Percentiles rank a stretch among this genome's conserved stretches.
phyloP scores from a whole-genome alignment of 176 grass and related monocot genomes.

The Carex parvula region DNA sequence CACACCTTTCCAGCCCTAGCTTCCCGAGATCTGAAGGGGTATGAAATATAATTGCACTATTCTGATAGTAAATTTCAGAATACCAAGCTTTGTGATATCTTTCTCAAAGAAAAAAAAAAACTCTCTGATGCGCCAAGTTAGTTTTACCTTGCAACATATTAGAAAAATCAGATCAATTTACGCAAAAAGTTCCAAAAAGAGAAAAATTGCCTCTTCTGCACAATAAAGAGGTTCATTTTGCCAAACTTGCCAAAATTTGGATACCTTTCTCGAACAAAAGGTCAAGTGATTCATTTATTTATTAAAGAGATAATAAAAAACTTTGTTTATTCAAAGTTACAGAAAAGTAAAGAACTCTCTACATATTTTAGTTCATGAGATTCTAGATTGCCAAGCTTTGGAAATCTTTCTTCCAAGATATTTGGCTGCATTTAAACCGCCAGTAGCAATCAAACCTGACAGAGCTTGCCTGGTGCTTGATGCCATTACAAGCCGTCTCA shows the following conservation, averaged over 20 bases:
- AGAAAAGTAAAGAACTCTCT: neutral
- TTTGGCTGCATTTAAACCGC: conserved; percentile 47
- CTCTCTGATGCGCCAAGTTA: neutral
- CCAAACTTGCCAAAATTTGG: neutral
- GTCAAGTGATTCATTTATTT: too few species aligned
- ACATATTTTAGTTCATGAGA: neutral
- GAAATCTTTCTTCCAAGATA: conserved; percentile 73
- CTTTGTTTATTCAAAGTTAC: neutral
- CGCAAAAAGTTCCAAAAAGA: neutral
- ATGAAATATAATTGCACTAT: neutral
- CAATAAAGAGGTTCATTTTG: neutral
- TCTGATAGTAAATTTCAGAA: neutral
- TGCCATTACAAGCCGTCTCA: conserved; percentile 49
- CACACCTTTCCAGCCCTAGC: too few species aligned
- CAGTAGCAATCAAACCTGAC: conserved; percentile 63
- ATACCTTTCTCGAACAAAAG: neutral
- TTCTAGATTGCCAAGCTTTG: conserved; percentile 69
- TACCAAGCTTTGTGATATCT: neutral
- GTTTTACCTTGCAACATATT: neutral
- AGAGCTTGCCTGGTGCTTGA: conserved; percentile 69
- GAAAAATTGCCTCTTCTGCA: neutral
- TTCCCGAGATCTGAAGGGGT: too few species aligned
- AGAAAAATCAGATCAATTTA: neutral
- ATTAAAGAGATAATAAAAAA: neutral
- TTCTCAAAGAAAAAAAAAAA: neutral